Conservation (phyloP, 2,329 filamentous ascomycete genomes). For the Arthrocladium fulminans region DNA sequence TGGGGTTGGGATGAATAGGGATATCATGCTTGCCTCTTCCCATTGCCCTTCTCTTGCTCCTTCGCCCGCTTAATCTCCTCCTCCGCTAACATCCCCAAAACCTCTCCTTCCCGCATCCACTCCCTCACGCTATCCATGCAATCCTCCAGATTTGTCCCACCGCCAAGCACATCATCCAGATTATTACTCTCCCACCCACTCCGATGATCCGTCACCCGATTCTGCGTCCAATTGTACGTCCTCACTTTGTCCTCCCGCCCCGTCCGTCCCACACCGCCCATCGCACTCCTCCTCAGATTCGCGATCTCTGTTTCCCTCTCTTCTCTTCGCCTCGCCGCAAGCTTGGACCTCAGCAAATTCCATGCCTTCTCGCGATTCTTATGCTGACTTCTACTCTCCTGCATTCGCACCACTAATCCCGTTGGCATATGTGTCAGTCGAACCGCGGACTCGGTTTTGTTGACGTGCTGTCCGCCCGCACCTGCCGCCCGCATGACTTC, state of each 20-base stretch:
- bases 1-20: too few species aligned
- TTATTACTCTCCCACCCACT: conserved; percentile 72
- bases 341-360: conserved; percentile 68
- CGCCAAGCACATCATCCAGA: conserved; percentile 68
- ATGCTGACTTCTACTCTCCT: conserved; percentile 83
- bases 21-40: conserved; percentile 11
- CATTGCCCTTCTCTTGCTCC: conserved; percentile 7
- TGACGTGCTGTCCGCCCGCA: conserved; percentile 94
- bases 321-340: conserved; percentile 73
- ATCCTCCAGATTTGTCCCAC: conserved; percentile 61
- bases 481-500: conserved; percentile 90
- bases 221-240: conserved; percentile 75
- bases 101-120: conserved; percentile 68
- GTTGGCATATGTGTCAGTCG: conserved; percentile 85
- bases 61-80: conserved; percentile 42
- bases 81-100: conserved; percentile 59
- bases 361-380: conserved; percentile 83
- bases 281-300: conserved; percentile 64
- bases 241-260: conserved; percentile 88
- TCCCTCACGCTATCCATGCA: conserved; percentile 69
- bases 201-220: conserved; percentile 81
- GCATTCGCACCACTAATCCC: conserved; percentile 78
- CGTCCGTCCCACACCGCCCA: conserved; percentile 67
- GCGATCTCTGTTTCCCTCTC: conserved; percentile 73
- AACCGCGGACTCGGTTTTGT: conserved; percentile 94